A percentile compares a stretch with the other conserved stretches of the same genome.
phyloP scores from a whole-genome alignment of 805 yeast genomes.

The Metschnikowia shivogae region DNA sequence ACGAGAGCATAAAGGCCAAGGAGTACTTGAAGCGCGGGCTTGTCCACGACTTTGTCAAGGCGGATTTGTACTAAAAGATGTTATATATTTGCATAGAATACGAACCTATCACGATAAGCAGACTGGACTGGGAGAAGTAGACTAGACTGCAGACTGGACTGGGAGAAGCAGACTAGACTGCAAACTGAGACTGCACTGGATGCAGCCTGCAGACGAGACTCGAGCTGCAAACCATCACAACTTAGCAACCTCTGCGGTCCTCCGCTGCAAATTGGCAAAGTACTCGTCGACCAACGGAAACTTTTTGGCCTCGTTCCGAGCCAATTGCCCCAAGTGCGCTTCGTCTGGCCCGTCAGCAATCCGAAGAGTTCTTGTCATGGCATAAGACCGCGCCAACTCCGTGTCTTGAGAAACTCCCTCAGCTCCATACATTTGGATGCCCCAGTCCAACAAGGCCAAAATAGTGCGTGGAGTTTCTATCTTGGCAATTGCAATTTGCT shows the following conservation, averaged over 20 bases:
- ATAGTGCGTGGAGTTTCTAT: slow-evolving; percentile 58
- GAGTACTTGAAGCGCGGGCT: slow-evolving; percentile 50
- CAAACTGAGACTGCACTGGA: too few species aligned
- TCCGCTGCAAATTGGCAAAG: slow-evolving; percentile 23
- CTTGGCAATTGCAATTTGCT: slow-evolving; percentile 60
- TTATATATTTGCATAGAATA: slow-evolving; percentile 15
- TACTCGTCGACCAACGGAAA: slow-evolving; percentile 34
- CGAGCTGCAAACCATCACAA: slow-evolving; percentile 16
- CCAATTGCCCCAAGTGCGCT: slow-evolving; percentile 57
- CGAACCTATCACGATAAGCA: slow-evolving; percentile 4
- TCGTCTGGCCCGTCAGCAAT: slow-evolving; percentile 72
- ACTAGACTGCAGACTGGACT: too few species aligned
- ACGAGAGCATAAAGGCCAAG: slow-evolving; percentile 45
- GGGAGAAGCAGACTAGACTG: too few species aligned
- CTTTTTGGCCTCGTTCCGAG: slow-evolving; percentile 41
- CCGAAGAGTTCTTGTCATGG: slow-evolving; percentile 50
- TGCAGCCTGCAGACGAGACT: too few species aligned
- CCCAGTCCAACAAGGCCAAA: slow-evolving; percentile 52
- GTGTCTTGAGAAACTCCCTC: slow-evolving; percentile 63
- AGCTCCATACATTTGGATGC: slow-evolving; percentile 61
- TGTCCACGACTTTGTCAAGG: slow-evolving; percentile 52
- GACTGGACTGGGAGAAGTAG: neutral
- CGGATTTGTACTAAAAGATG: slow-evolving; percentile 45
- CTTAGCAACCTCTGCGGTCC: slow-evolving; percentile 21
- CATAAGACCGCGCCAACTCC: slow-evolving; percentile 51